A percentile compares a stretch with the other conserved stretches of the same genome.
Conservation (phyloP, 2,329 filamentous ascomycete genomes). For the Arthrobotrys musiformis region DNA sequence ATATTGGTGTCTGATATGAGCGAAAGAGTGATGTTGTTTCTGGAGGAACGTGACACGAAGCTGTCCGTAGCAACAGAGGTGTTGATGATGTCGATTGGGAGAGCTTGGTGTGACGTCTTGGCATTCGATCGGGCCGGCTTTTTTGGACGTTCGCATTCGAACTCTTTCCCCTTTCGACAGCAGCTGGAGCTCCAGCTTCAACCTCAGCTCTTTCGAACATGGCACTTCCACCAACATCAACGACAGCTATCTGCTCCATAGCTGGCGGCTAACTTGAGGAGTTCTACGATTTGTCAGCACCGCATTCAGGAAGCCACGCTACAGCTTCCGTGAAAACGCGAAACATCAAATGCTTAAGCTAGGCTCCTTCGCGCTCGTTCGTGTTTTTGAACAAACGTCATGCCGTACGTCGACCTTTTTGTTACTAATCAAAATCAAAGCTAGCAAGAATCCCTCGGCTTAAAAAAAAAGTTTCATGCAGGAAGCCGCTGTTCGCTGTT, state of each 20-base stretch:
- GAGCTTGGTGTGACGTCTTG: constrained; percentile 26
- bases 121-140: constrained; percentile 30
- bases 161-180: constrained; percentile 23
- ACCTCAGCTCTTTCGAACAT: not conserved
- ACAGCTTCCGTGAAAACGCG: not conserved
- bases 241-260: not conserved
- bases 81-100: constrained; percentile 22
- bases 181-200: not conserved
- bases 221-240: not conserved
- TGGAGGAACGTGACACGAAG: not conserved
- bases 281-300: constrained; percentile 17
- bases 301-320: not conserved
- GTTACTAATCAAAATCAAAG: not conserved
- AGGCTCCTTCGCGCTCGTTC: not conserved
- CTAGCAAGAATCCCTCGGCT: constrained; percentile 27
- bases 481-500: constrained; percentile 11
- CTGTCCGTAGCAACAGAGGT: no score
- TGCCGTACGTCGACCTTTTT: not conserved
- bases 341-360: constrained; percentile 18
- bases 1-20: no score
- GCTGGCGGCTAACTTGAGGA: not conserved
- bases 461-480: constrained; percentile 15
- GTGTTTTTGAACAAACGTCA: no score
- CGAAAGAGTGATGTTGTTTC: not conserved
- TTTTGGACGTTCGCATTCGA: constrained; percentile 37